phyloP scores from a whole-genome alignment of 2,329 filamentous ascomycete genomes.

The Trichoderma afroharzianum region DNA sequence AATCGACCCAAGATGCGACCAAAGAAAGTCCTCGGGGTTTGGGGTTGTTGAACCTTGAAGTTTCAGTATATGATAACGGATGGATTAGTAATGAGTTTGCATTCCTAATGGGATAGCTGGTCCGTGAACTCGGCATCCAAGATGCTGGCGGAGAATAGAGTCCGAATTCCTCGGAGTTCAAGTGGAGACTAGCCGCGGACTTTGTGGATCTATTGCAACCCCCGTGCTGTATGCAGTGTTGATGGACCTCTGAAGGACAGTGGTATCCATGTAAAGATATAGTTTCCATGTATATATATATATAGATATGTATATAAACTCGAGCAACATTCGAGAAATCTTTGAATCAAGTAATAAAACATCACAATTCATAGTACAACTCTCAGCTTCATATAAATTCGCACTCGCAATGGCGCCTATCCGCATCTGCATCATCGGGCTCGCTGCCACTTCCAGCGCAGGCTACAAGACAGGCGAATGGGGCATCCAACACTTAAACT shows the following conservation, averaged over 20 bases:
- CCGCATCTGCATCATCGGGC: conserved; percentile 7
- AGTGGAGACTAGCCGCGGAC: conserved; percentile 2
- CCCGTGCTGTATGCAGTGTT: neutral
- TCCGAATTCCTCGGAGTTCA: conserved; percentile 1
- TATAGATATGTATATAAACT: neutral
- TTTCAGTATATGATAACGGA: neutral
- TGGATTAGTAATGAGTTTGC: neutral
- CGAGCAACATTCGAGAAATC: neutral
- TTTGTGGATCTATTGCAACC: neutral
- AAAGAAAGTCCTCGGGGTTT: neutral
- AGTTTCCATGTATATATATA: neutral
- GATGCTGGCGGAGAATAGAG: neutral
- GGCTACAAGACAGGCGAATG: conserved; percentile 6
- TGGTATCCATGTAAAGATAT: neutral
- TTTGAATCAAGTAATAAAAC: neutral
- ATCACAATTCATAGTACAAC: neutral
- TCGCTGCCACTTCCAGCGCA: neutral
- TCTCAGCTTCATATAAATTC: neutral
- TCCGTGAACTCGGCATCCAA: neutral
- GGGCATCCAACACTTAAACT: neutral
- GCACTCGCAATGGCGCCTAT: neutral
- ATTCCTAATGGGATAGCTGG: neutral
- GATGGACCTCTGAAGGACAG: neutral
- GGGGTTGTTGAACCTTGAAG: neutral
- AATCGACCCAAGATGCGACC: neutral